phyloP scores from a whole-genome alignment of 257 asterid species.

The Buddleja alternifolia region DNA sequence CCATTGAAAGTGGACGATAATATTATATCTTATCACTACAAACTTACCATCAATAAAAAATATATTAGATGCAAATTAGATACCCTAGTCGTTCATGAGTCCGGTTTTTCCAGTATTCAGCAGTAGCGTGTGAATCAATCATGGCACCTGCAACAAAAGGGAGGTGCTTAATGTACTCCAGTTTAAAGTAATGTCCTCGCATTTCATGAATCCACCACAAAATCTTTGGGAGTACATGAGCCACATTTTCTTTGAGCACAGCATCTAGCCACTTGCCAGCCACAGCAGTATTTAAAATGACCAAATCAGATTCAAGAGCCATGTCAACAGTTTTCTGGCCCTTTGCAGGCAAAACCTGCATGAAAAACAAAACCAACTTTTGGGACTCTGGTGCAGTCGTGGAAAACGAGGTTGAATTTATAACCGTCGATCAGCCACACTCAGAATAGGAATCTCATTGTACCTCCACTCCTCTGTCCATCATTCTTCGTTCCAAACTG shows the following conservation, averaged over 20 bases:
- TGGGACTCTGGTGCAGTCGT: neutral
- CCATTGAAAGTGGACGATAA: slow-evolving; percentile 27
- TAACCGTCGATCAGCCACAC: slow-evolving; percentile 14
- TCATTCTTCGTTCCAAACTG: slow-evolving; percentile 76
- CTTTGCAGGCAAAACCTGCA: slow-evolving; percentile 74
- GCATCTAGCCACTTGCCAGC: slow-evolving; percentile 98
- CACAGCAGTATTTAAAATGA: slow-evolving; percentile 88
- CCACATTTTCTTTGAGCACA: slow-evolving; percentile 76
- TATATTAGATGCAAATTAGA: slow-evolving; percentile 23
- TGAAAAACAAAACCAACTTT: slow-evolving; percentile 11
- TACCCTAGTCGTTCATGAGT: slow-evolving; percentile 83
- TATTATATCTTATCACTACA: slow-evolving; percentile 17
- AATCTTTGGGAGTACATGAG: slow-evolving; percentile 86
- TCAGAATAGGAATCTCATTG: slow-evolving; percentile 18
- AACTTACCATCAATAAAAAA: no score
- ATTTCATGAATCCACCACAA: slow-evolving; percentile 99
- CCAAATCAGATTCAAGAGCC: slow-evolving; percentile 84
- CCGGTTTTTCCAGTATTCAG: slow-evolving; percentile 89
- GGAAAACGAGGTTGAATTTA: slow-evolving; percentile 5
- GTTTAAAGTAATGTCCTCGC: slow-evolving; percentile 97
- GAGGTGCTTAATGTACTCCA: slow-evolving; percentile 96
- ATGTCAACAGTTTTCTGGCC: slow-evolving; percentile 74
- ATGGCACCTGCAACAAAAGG: slow-evolving; percentile 99
- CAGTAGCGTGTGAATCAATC: slow-evolving; percentile 93
- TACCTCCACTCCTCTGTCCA: slow-evolving; percentile 75